Conservation (phyloP, 805 yeast genomes). For the Saturnispora serradocipensis region DNA sequence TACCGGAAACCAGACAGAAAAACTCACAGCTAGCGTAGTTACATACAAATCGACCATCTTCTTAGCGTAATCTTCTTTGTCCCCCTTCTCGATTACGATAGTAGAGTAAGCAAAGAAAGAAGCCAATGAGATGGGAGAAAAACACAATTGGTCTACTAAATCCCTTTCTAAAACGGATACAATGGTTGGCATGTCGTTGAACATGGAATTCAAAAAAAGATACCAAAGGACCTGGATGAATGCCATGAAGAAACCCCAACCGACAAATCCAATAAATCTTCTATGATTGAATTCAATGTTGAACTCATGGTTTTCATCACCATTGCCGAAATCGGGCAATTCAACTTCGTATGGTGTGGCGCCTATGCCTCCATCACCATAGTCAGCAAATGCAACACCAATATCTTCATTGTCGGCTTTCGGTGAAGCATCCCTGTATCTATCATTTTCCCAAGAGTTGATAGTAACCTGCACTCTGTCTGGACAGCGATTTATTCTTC, state of each 20-base stretch:
- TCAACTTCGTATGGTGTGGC: conserved; percentile 8
- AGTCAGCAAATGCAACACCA: conserved; percentile 25
- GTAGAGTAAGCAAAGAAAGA: conserved; percentile 81
- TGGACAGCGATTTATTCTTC: neutral
- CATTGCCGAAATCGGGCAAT: neutral
- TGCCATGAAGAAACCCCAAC: conserved; percentile 82
- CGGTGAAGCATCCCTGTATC: neutral
- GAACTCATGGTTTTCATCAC: neutral
- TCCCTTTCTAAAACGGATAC: conserved; percentile 82
- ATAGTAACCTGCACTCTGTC: neutral
- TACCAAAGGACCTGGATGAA: conserved; percentile 88
- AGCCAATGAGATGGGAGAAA: conserved; percentile 77
- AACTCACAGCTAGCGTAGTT: conserved; percentile 57
- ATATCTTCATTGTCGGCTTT: neutral
- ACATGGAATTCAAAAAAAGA: conserved; percentile 64
- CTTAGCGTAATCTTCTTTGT: conserved; percentile 48
- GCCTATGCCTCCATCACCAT: conserved; percentile 20
- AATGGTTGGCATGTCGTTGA: conserved; percentile 72
- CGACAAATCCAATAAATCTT: conserved; percentile 68
- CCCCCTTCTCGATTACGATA: conserved; percentile 68
- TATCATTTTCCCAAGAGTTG: neutral
- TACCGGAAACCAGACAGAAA: conserved; percentile 74
- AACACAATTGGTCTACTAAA: conserved; percentile 79
- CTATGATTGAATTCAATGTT: conserved; percentile 44
- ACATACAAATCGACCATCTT: conserved; percentile 63